Base-by-base conservation (phyloP, 2,329 filamentous ascomycete genomes). In the Phialophora verrucosa region DNA sequence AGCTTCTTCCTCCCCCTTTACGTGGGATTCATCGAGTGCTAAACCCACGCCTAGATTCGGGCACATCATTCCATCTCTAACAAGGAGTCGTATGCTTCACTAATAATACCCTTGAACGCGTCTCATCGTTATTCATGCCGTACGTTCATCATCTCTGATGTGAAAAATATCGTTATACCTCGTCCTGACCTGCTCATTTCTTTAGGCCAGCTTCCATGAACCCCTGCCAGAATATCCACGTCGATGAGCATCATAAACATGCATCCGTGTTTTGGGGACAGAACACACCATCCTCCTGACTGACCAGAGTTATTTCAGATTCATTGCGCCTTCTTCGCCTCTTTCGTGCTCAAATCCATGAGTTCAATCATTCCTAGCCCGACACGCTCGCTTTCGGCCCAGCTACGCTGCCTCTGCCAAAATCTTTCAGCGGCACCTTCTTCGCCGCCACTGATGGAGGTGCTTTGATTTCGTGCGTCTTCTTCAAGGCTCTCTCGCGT, bases 401-500 rank as follows among this genome's bases (percentile, higher is more conserved):
- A 81, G n/a, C 76, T 78, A 32, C 74, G 78, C 73, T 83, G 81
- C 12, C 77, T 73, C 67, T 73, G 74, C 81, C 81, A 83, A 71
- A 83, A 83, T 20, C 77, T 72, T 51, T 78, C 77, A 2, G 75
- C 73, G 0, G 76, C 72, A 7, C 25, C 62, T 10, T 75, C 71
- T 3, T 75, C 73, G 0, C 76, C 71, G n/a, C 17, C 62, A 8
- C 75, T 72, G 2, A 75, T 73, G 49, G 77, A 76, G 35, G 75
- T 67, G 44, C 78, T 77, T 29, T 77, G 73, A 4, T 67, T 67
- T 4, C 79, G 72, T 5, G 77, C 80, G 64, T 82, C 80, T n/a
- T 81, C 78, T 63, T 82, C 80, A 10, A 82, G 74, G 20, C 75
- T 74, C 29, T 72, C 68, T 11, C 76, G 74, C 1, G 78, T 78